Base-by-base conservation (phyloP, 208 protist species). In the Wallacemonas collosoma region DNA sequence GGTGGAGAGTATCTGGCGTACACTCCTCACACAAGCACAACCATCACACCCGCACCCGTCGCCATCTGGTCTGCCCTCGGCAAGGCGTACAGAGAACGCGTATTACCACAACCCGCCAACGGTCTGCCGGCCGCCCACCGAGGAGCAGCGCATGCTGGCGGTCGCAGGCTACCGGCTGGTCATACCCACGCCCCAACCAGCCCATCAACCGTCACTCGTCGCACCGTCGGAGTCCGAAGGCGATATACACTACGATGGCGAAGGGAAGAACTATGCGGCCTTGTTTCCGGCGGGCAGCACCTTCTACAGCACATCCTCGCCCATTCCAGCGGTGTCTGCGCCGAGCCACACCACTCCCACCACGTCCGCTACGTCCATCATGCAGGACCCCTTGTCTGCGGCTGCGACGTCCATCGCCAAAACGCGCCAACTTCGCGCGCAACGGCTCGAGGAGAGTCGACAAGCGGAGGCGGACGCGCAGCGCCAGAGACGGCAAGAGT, bases 91-190 rank as follows among this genome's bases (percentile, higher is more conserved):
- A 15, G 58, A 9, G 41, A 67, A 68, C 53, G 39, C 43, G 9
- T 80, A 82, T 57, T 40, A 80, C 53, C 53, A 64, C 41, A 36
- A 58, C 26, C 66, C 81, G 15, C 70, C 81, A 40, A 45, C 51
- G 14, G 75, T 89, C 45, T 76, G 79, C 58, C 81, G 74, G 57
- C 83, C 83, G 9, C 73, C 67, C 0, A 80, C 73, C 41, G 83
- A 86, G 54, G 79, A 80, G 17, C 55, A 68, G 43, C 57, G 75
- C 3, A 81, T 92, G 70, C 54, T 92, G 57, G 76, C 70, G 15
- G 77, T 92, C 68, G 81, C 38, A 71, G 79, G 3, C 40, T 87
- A 50, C 7, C 41, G 43, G 38, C 64, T 58, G 15, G 15, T n/a
- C 35, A 38, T 68, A 38, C 62, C 66, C 45, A 26, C 26, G 2